Base-by-base conservation (phyloP, 2,329 filamentous ascomycete species). In the Dactylonectria estremocensis region DNA sequence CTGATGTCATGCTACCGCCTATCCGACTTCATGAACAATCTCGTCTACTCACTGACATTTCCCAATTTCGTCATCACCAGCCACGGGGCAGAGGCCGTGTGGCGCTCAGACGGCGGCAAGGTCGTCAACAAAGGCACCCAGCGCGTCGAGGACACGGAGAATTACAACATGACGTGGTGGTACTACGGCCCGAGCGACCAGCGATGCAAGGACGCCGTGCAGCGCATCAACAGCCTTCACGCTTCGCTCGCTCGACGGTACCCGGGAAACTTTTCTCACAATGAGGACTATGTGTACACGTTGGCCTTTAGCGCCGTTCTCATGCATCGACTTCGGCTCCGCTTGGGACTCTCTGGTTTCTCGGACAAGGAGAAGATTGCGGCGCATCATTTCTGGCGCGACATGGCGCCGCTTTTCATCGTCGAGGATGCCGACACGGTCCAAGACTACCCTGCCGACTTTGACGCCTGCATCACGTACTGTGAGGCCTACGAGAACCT, bases 81-180 rank as follows among this genome's bases (percentile, higher is more conserved):
- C 4, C 58, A 55, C 18, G 63, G 63, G 9, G 63, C 63, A 14
- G 40, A 61, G 35, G 35, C 40, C 1, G 57, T 66, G 7, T 61
- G 63, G 63, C 63, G 63, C 2, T 61, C 52, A 33, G 60, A 67
- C 18, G 64, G 64, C 8, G 64, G 64, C 5, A 67, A 67, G 3
- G 59, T 67, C 7, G 35, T 67, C 1, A 52, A 57, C 16, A 20
- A 49, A 48, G 59, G 46, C 9, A 58, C 45, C 9, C 45, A 64
- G 13, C 35, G 64, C n/a, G 53, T 67, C 48, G 64, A 67, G 31
- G 52, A 64, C 13, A 67, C 64, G 1, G 60, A 63, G 48, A 67
- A 58, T n/a, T 20, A 48, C 22, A 67, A 67, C 48, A 58, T 58
- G 50, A 54, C 48, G 0, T 64, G 59, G 64, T 67, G 64, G 64